Evolutionary conservation across 352 stramenopile genomes (phyloP).

Genomic region (Pelagophyceae sp.): DNA sequence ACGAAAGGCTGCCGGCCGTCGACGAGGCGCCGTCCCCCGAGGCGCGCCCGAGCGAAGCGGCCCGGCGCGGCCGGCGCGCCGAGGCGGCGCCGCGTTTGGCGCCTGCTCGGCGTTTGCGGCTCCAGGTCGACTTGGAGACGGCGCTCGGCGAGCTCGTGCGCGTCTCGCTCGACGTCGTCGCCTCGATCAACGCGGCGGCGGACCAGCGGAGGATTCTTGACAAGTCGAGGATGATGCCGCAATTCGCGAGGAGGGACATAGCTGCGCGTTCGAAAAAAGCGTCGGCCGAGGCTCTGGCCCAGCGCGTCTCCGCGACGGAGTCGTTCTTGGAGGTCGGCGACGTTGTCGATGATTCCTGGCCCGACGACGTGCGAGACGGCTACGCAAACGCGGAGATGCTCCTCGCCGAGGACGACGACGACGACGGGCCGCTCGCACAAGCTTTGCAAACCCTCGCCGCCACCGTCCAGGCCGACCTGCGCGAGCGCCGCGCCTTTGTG

Average conservation of each 20-base stretch:
- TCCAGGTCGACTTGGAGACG: background rate
- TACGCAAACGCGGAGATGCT: background rate
- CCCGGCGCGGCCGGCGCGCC: too few species aligned
- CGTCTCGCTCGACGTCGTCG: background rate
- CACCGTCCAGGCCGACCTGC: background rate
- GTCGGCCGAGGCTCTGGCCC: background rate
- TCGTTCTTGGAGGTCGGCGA: background rate
- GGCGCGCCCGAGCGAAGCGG: too few species aligned
- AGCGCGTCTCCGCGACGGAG: background rate
- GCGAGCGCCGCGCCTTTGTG: background rate
- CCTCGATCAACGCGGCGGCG: background rate
- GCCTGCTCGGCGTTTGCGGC: background rate
- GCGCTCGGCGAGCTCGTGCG: background rate
- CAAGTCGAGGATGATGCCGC: background rate
- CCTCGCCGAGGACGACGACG: background rate
- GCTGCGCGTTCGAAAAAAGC: background rate
- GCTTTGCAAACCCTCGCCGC: background rate
- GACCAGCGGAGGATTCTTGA: background rate
- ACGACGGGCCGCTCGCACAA: background rate
- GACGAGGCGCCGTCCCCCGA: too few species aligned
- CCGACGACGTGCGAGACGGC: background rate
- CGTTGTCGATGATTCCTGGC: background rate
- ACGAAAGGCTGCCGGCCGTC: too few species aligned
- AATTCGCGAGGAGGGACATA: background rate
- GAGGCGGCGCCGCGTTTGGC: background rate